These are phyloP conservation scores for Rhizophagus clarus DNA, from an alignment of 192 early-diverging fungal genomes.

Conservation along the genomic window DNA sequence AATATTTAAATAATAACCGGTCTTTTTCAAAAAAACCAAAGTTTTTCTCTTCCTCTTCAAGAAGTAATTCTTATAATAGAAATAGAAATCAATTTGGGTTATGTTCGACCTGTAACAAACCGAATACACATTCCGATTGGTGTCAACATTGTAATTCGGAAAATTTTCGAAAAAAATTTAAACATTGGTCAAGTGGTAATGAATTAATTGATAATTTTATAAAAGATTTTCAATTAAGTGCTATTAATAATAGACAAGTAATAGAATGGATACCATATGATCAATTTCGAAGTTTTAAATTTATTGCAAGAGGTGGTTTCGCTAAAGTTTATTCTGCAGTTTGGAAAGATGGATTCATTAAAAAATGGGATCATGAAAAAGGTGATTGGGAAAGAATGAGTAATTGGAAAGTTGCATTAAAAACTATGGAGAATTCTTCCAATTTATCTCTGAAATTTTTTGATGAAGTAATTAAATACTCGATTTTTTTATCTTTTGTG, in stretches of 20 bases:
- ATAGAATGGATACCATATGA: constrained; percentile 24
- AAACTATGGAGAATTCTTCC: not conserved
- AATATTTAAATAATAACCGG: not conserved
- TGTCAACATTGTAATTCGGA: constrained; percentile 17
- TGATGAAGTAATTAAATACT: not conserved
- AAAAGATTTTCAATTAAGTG: not conserved
- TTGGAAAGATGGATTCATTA: constrained; percentile 10
- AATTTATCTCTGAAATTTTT: not conserved
- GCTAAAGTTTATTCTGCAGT: constrained; percentile 7
- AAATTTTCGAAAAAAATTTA: constrained; percentile 11
- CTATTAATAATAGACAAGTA: constrained; percentile 2
- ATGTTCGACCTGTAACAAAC: not conserved
- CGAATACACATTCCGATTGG: constrained; percentile 5
- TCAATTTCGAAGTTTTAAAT: constrained; percentile 16
- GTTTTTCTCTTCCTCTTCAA: not conserved
- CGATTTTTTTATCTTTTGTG: not conserved
- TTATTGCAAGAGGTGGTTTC: constrained; percentile 25
- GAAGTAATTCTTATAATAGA: not conserved
- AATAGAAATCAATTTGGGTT: not conserved
- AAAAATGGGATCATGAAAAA: constrained; percentile 1
- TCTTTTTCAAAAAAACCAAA: too few relatives aligned
- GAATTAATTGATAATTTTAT: constrained; percentile 15
- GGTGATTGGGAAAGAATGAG: not conserved
- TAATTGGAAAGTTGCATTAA: constrained; percentile 8
- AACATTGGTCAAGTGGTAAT: constrained; percentile 19